A percentile compares a stretch with the other conserved stretches of the same genome.
Conservation (phyloP, 768 basidiomycete genomes). For the Hypholoma fasciculare region DNA sequence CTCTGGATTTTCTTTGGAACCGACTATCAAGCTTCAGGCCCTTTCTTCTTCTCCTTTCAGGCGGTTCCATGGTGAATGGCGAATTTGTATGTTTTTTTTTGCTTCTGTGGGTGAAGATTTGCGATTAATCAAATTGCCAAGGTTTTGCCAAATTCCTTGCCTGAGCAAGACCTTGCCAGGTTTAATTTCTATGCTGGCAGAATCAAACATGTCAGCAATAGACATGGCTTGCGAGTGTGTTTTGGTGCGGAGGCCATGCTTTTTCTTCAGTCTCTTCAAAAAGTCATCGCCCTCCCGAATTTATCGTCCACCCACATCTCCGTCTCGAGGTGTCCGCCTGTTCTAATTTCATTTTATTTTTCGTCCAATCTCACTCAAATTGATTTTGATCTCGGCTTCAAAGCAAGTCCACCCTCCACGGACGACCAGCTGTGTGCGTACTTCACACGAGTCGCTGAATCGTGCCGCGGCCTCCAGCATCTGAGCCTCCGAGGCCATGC, state of each 20-base stretch:
- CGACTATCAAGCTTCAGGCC: slow-evolving; percentile 40
- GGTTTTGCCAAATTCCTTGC: not conserved
- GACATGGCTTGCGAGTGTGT: slow-evolving; percentile 19
- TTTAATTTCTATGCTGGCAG: slow-evolving; percentile 35
- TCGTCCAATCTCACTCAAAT: slow-evolving; percentile 34
- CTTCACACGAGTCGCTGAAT: slow-evolving; percentile 25
- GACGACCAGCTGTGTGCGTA: slow-evolving; percentile 24
- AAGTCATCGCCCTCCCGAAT: slow-evolving; percentile 21
- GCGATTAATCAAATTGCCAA: not conserved
- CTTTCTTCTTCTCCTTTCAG: slow-evolving; percentile 38
- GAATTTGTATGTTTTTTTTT: slow-evolving; percentile 31
- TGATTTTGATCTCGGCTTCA: slow-evolving; percentile 42
- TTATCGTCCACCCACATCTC: slow-evolving; percentile 31
- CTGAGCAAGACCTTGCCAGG: slow-evolving; percentile 19
- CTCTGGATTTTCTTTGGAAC: slow-evolving; percentile 47
- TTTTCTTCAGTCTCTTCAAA: not conserved
- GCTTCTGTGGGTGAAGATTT: not conserved
- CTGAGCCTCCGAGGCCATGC: slow-evolving; percentile 40
- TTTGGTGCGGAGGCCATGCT: not conserved
- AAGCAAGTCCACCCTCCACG: slow-evolving; percentile 14
- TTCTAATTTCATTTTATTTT: slow-evolving; percentile 31
- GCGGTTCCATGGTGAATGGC: slow-evolving; percentile 23
- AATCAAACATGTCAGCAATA: slow-evolving; percentile 36
- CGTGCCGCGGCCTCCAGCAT: slow-evolving; percentile 30
- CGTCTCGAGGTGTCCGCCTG: slow-evolving; percentile 19